Conservation (phyloP, 306 rosid species). For the Clitoria ternatea region DNA sequence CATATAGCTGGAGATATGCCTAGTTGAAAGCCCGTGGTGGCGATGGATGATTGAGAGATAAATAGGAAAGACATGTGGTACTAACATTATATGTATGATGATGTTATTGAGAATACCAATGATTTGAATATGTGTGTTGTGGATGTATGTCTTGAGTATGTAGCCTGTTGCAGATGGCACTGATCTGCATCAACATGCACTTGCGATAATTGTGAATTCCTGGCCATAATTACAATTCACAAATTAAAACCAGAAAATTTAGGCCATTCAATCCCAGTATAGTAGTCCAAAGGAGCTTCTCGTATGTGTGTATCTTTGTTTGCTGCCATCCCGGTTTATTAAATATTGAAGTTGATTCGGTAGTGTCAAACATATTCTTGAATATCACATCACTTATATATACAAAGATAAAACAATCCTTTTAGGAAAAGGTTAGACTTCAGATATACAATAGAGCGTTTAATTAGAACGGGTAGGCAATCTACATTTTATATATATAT, state of each 20-base stretch:
- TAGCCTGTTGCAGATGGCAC: background rate
- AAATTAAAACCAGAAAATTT: background rate
- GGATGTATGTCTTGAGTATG: too few species aligned
- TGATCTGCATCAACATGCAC: background rate
- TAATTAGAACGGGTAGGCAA: constrained; percentile 43
- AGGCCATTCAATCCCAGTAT: too few species aligned
- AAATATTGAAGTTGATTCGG: background rate
- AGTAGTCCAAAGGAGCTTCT: too few species aligned
- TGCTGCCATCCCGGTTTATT: too few species aligned
- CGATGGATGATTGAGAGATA: too few species aligned
- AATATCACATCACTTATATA: background rate
- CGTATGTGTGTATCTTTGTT: too few species aligned
- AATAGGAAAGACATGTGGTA: too few species aligned
- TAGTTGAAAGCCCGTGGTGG: too few species aligned
- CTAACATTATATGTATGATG: too few species aligned
- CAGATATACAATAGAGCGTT: background rate
- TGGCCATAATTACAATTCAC: background rate
- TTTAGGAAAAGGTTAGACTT: background rate
- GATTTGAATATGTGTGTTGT: too few species aligned
- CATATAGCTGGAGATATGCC: too few species aligned
- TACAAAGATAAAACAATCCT: background rate
- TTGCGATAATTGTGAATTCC: background rate
- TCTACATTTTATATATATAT: constrained; percentile 35
- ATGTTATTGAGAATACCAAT: too few species aligned
- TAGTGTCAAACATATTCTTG: background rate